Conservation (phyloP, 2,329 filamentous ascomycete genomes). For the Talaromyces pinophilus region DNA sequence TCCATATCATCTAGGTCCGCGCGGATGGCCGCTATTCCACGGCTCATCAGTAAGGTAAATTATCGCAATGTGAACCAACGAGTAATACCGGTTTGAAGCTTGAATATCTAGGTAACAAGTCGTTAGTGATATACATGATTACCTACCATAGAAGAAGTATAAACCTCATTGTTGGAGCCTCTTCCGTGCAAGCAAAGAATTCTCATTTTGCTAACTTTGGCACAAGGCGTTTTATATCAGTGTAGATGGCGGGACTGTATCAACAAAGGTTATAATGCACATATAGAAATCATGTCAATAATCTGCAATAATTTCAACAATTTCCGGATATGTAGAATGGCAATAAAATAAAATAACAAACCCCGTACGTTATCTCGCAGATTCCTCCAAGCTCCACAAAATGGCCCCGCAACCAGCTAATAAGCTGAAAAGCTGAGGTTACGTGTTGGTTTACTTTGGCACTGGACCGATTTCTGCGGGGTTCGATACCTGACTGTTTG, state of each 20-base stretch:
- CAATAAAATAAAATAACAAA: neutral
- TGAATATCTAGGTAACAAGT: slow-evolving; percentile 15
- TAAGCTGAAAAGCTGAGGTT: neutral
- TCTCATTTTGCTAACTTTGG: slow-evolving; percentile 15
- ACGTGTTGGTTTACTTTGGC: neutral
- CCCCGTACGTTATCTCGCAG: neutral
- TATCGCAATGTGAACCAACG: neutral
- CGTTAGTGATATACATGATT: neutral
- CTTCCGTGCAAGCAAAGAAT: slow-evolving; percentile 23
- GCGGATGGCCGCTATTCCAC: slow-evolving; percentile 19
- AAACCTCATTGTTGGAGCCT: slow-evolving; percentile 24
- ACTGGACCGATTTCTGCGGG: neutral
- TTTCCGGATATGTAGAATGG: neutral
- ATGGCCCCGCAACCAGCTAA: neutral
- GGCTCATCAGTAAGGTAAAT: neutral
- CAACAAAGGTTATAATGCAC: neutral
- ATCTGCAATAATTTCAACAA: neutral
- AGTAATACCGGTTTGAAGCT: slow-evolving; percentile 19
- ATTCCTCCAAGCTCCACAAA: neutral
- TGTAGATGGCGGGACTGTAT: neutral
- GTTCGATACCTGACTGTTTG: neutral
- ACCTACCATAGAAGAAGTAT: neutral
- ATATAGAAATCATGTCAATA: neutral
- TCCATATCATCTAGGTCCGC: slow-evolving; percentile 22
- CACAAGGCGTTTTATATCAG: neutral